A percentile compares a stretch with the other conserved stretches of the same genome.
These are phyloP conservation scores for Trametes cingulata DNA, from an alignment of 768 basidiomycete genomes.

Conservation along the genomic window DNA sequence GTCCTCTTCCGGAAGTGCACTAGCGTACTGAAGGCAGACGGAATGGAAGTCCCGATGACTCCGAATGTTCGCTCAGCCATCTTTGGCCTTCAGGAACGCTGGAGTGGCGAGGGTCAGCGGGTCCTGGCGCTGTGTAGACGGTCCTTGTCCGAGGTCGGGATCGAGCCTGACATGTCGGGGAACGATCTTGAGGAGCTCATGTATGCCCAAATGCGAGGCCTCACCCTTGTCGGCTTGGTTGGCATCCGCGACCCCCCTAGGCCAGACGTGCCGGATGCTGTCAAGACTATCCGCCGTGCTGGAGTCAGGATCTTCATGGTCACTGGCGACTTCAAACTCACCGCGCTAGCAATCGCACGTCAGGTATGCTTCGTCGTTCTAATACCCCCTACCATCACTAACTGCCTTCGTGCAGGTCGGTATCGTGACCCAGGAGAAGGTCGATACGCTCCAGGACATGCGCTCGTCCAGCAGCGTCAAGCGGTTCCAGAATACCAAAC, in stretches of 20 bases:
- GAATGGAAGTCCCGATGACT: conserved; percentile 37
- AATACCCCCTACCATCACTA: conserved; percentile 30
- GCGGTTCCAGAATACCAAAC: conserved; percentile 20
- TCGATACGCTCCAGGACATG: conserved; percentile 38
- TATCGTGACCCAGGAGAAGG: conserved; percentile 40
- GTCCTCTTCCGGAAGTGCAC: conserved; percentile 46
- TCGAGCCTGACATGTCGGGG: conserved; percentile 29
- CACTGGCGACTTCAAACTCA: conserved; percentile 60
- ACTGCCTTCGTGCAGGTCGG: conserved; percentile 35
- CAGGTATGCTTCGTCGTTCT: conserved; percentile 57
- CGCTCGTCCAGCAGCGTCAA: conserved; percentile 22
- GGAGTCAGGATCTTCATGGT: conserved; percentile 68
- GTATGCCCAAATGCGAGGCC: conserved; percentile 41
- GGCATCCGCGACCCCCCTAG: conserved; percentile 62
- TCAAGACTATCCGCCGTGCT: conserved; percentile 51
- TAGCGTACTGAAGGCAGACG: conserved; percentile 35
- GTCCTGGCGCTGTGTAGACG: conserved; percentile 60
- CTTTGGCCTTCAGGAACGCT: conserved; percentile 43
- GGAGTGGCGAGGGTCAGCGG: conserved; percentile 57
- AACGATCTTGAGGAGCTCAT: conserved; percentile 47
- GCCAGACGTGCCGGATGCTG: conserved; percentile 53
- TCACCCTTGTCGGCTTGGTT: conserved; percentile 59
- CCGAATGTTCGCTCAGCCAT: conserved; percentile 32
- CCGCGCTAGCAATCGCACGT: conserved; percentile 61
- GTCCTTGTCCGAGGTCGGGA: conserved; percentile 37